phyloP scores from a whole-genome alignment of 2,329 filamentous ascomycete genomes.

The Piedraia hortae region DNA sequence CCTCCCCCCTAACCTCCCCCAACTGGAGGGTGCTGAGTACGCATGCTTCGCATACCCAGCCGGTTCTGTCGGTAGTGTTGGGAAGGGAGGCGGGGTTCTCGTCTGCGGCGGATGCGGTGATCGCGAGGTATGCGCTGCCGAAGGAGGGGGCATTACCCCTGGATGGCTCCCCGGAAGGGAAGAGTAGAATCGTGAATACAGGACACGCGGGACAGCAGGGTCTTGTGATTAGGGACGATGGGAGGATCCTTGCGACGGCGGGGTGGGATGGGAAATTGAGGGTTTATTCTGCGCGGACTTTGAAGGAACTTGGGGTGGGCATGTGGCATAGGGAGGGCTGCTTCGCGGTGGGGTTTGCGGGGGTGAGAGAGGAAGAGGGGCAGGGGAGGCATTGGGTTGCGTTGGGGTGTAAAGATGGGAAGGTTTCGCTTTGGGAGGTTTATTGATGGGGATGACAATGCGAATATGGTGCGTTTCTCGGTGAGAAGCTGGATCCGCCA shows the following conservation, averaged over 20 bases:
- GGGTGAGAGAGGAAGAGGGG: slow-evolving; percentile 21
- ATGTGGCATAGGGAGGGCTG: slow-evolving; percentile 86
- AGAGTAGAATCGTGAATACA: slow-evolving; percentile 28
- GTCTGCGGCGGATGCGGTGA: slow-evolving; percentile 52
- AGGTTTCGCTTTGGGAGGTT: slow-evolving; percentile 84
- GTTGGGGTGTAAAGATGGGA: slow-evolving; percentile 79
- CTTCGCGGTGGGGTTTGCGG: slow-evolving; percentile 50
- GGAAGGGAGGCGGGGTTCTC: slow-evolving; percentile 27
- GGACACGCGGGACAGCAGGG: slow-evolving; percentile 79
- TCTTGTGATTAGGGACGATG: slow-evolving; percentile 49
- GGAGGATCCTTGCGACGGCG: slow-evolving; percentile 60
- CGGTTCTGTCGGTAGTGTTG: slow-evolving; percentile 37
- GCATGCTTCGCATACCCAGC: slow-evolving; percentile 45
- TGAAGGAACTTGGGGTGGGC: slow-evolving; percentile 71
- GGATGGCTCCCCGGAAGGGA: not conserved
- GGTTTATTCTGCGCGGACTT: slow-evolving; percentile 47
- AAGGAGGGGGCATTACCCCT: too few species aligned
- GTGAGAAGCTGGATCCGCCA: too few species aligned
- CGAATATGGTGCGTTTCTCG: too few species aligned
- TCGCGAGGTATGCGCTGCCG: slow-evolving; percentile 53
- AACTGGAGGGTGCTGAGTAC: slow-evolving; percentile 33
- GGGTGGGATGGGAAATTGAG: slow-evolving; percentile 71
- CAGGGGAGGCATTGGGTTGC: slow-evolving; percentile 65
- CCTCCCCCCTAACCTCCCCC: slow-evolving; percentile 15
- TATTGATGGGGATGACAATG: too few species aligned